A percentile compares a stretch with the other conserved stretches of the same genome.
These are phyloP conservation scores for Exophiala viscosa DNA, from an alignment of 2,329 filamentous ascomycete genomes.

Conservation along the genomic window DNA sequence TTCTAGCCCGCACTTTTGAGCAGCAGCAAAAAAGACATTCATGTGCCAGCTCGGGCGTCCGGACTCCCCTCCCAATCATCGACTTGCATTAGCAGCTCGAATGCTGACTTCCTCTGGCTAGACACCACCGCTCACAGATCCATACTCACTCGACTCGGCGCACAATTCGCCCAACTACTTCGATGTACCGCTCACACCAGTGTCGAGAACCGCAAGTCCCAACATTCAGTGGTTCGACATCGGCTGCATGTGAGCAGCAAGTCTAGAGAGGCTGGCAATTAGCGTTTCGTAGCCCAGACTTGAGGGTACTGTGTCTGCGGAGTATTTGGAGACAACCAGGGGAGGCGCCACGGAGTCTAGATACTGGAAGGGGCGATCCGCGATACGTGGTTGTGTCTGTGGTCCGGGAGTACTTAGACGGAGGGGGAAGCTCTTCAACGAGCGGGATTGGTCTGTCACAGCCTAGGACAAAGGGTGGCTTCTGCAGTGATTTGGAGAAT, in stretches of 20 bases:
- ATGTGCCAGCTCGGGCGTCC: conserved; percentile 6
- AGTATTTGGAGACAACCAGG: background rate
- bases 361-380: conserved; percentile 1
- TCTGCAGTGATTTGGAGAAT: background rate
- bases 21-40: conserved; percentile 8
- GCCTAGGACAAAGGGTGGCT: background rate
- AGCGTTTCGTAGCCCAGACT: too few relatives aligned
- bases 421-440: conserved; percentile 1
- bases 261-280: background rate
- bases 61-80: conserved; percentile 3
- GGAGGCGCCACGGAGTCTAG: background rate
- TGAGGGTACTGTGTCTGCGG: background rate
- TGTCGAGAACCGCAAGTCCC: conserved; percentile 40
- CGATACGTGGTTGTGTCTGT: background rate
- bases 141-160: conserved; percentile 40
- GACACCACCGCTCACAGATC: conserved; percentile 38
- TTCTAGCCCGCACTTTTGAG: conserved; percentile 22
- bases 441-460: background rate
- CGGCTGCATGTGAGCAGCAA: conserved; percentile 16
- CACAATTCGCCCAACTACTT: conserved; percentile 41
- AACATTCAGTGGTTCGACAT: conserved; percentile 31
- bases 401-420: conserved; percentile 5
- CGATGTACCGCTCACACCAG: conserved; percentile 41
- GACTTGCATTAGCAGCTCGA: conserved; percentile 18
- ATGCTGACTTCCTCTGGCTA: conserved; percentile 29